phyloP scores from a whole-genome alignment of 208 protist species.

The Crithidia expoeki region DNA sequence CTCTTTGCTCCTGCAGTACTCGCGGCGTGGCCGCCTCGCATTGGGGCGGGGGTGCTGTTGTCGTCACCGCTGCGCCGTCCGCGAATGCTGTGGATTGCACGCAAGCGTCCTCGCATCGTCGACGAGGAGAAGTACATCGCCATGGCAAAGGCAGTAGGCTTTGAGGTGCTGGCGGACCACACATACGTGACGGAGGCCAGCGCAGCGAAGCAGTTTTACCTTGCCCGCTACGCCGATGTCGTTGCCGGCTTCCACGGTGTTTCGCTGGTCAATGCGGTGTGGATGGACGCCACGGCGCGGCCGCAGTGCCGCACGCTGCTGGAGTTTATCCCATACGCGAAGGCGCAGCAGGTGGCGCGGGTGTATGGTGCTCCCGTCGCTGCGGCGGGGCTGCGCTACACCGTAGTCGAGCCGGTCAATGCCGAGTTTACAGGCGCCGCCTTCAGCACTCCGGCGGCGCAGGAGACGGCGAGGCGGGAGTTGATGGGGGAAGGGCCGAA shows the following conservation, averaged over 20 bases:
- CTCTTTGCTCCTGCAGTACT: constrained; percentile 15
- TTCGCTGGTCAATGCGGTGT: constrained; percentile 42
- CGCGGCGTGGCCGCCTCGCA: constrained; percentile 13
- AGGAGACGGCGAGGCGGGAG: constrained; percentile 25
- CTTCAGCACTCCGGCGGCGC: constrained; percentile 15
- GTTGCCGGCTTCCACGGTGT: constrained; percentile 51
- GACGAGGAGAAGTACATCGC: constrained; percentile 26
- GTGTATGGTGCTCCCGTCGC: constrained; percentile 29
- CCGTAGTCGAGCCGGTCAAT: constrained; percentile 30
- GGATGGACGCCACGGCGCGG: constrained; percentile 44
- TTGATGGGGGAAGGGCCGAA: constrained; percentile 24
- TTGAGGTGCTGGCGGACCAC: constrained; percentile 43
- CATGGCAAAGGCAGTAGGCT: constrained; percentile 37
- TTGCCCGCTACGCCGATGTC: constrained; percentile 52
- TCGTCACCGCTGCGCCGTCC: constrained; percentile 7
- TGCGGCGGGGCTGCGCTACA: constrained; percentile 29
- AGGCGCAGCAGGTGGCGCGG: constrained; percentile 17
- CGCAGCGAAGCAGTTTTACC: constrained; percentile 45
- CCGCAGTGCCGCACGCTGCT: constrained; percentile 36
- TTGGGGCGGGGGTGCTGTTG: no score
- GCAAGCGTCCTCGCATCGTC: constrained; percentile 30
- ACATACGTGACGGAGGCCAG: constrained; percentile 20
- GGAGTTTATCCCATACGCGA: constrained; percentile 48
- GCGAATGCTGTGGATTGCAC: constrained; percentile 43
- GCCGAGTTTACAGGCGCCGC: constrained; percentile 21